A percentile compares a stretch with the other conserved stretches of the same genome.
Conservation (phyloP, 2,329 filamentous ascomycete genomes). For the Pestalotiopsis sp. region DNA sequence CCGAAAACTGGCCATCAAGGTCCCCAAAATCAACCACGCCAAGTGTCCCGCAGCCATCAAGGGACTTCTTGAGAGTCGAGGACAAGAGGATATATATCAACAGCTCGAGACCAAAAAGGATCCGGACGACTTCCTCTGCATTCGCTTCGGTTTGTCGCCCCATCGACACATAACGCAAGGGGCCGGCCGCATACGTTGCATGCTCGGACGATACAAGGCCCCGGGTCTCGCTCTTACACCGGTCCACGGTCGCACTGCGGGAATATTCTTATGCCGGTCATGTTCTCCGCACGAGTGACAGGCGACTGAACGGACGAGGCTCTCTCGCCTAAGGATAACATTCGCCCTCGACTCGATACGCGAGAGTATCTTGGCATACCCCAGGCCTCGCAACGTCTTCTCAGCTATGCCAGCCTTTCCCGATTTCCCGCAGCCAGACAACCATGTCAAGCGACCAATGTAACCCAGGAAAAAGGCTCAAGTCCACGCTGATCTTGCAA, state of each 20-base stretch:
- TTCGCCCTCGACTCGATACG: background rate
- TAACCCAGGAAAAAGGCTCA: background rate
- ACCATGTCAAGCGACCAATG: background rate
- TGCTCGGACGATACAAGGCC: background rate
- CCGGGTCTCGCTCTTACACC: background rate
- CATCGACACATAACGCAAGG: background rate
- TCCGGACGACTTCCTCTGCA: too few species aligned
- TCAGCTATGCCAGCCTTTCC: background rate
- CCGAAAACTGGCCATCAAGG: constrained; percentile 6
- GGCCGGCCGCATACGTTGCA: background rate
- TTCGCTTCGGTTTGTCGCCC: background rate
- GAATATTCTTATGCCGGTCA: background rate
- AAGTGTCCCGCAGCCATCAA: background rate
- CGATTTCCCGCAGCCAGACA: background rate
- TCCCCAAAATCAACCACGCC: background rate
- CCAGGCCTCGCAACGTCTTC: background rate
- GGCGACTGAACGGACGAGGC: background rate
- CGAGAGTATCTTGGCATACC: background rate
- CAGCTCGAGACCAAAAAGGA: background rate
- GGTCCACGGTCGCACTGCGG: background rate
- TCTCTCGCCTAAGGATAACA: background rate
- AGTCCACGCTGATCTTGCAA: background rate
- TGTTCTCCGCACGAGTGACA: background rate
- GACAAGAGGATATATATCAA: background rate
- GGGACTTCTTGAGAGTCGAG: background rate